Evolutionary conservation across 495 filamentous ascomycete species (phyloP).

Genomic region (Bacidia gigantensis): DNA sequence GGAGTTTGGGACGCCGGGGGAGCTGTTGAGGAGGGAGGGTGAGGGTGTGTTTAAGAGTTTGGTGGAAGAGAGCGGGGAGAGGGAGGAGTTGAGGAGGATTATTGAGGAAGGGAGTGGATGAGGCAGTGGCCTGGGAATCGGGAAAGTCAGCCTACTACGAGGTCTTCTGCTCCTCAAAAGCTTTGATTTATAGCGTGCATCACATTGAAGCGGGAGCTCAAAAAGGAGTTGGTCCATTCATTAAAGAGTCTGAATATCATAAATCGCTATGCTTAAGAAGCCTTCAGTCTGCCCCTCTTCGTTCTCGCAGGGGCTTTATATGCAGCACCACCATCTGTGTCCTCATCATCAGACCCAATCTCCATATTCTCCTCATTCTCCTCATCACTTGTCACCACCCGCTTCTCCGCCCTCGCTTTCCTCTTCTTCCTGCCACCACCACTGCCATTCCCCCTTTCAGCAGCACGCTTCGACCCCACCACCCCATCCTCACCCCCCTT

Average conservation of each 20-base stretch:
- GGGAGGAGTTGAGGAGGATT: slow-evolving; percentile 42
- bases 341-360: not conserved
- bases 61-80: slow-evolving; percentile 66
- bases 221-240: too few relatives aligned
- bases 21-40: slow-evolving; percentile 15
- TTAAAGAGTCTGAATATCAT: too few relatives aligned
- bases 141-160: too few relatives aligned
- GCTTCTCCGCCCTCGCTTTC: slow-evolving; percentile 9
- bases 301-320: slow-evolving; percentile 7
- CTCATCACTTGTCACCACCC: slow-evolving; percentile 4
- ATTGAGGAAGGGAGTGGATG: slow-evolving; percentile 26
- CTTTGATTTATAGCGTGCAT: too few relatives aligned
- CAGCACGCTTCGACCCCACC: not conserved
- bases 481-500: slow-evolving; percentile 7
- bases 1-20: slow-evolving; percentile 20
- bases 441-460: not conserved
- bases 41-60: slow-evolving; percentile 52
- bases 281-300: slow-evolving; percentile 4
- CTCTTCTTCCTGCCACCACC: not conserved
- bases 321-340: slow-evolving; percentile 5
- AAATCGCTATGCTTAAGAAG: too few relatives aligned
- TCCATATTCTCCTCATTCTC: not conserved
- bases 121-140: too few relatives aligned
- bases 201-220: too few relatives aligned
- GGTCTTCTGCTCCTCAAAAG: too few relatives aligned